Evolutionary conservation across 2,329 filamentous ascomycete species (phyloP).

Genomic region (Lecanicillium sp.): DNA sequence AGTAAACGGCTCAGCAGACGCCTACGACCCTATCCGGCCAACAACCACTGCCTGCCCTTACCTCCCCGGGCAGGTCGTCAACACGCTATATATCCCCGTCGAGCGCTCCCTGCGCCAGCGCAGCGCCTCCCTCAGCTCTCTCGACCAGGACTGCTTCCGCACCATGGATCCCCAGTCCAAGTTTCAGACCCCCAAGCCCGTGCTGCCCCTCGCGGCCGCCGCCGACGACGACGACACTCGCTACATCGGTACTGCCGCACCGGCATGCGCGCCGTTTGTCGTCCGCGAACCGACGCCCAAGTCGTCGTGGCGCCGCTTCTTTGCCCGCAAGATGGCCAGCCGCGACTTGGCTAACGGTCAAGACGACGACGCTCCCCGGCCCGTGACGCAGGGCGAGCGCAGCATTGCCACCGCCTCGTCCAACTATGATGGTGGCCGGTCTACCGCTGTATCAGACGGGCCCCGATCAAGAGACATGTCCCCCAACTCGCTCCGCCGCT

Average conservation of each 20-base stretch:
- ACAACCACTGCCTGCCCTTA: slow-evolving; percentile 76
- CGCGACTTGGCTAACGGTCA: too few species aligned
- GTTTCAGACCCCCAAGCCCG: slow-evolving; percentile 60
- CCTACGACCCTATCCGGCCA: slow-evolving; percentile 63
- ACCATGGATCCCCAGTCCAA: slow-evolving; percentile 76
- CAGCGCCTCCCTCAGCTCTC: slow-evolving; percentile 58
- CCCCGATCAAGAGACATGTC: slow-evolving; percentile 36
- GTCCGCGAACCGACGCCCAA: slow-evolving; percentile 30
- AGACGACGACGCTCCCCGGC: too few species aligned
- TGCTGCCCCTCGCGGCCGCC: slow-evolving; percentile 26
- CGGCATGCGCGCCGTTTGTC: slow-evolving; percentile 37
- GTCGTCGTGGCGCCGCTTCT: slow-evolving; percentile 44
- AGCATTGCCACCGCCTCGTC: too few species aligned
- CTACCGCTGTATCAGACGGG: slow-evolving; percentile 17
- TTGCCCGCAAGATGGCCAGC: slow-evolving; percentile 32
- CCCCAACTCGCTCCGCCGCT: slow-evolving; percentile 45
- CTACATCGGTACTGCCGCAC: slow-evolving; percentile 21
- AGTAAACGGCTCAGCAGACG: slow-evolving; percentile 69
- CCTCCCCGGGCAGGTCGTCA: slow-evolving; percentile 80
- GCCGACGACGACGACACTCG: slow-evolving; percentile 12
- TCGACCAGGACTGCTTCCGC: slow-evolving; percentile 51
- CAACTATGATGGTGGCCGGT: too few species aligned
- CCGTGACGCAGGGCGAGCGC: too few species aligned
- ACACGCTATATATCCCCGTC: slow-evolving; percentile 72
- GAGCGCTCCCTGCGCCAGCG: slow-evolving; percentile 54